Evolutionary conservation across 257 asterid genomes (phyloP).

Genomic region (Avicennia marina): DNA sequence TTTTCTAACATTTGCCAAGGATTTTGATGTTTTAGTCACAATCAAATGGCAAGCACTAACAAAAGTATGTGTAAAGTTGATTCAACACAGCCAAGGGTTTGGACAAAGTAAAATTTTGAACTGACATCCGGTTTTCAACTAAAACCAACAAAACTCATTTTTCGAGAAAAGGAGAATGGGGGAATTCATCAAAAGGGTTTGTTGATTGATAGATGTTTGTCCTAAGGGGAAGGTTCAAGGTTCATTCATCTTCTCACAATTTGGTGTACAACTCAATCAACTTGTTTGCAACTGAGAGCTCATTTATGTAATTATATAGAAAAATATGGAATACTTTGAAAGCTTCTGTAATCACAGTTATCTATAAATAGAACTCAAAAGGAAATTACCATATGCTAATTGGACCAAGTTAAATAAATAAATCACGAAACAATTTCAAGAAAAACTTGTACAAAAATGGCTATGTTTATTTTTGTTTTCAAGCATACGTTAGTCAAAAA

Average conservation of each 20-base stretch:
- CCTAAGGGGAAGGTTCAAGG: slow-evolving; percentile 17
- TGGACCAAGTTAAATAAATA: too few relatives aligned
- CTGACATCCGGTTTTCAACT: slow-evolving; percentile 18
- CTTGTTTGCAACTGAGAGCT: too few relatives aligned
- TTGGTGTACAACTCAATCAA: neutral
- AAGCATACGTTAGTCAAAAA: too few relatives aligned
- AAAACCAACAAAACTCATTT: slow-evolving; percentile 14
- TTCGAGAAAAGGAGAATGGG: neutral
- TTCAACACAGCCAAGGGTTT: neutral
- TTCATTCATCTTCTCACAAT: slow-evolving; percentile 11
- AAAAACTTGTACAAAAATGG: too few relatives aligned
- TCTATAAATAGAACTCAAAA: too few relatives aligned
- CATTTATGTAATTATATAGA: neutral
- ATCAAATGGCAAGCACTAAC: slow-evolving; percentile 4
- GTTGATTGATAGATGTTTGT: slow-evolving; percentile 11
- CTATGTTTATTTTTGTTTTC: too few relatives aligned
- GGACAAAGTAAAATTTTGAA: slow-evolving; percentile 11
- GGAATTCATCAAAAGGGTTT: neutral
- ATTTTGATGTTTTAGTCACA: slow-evolving; percentile 7
- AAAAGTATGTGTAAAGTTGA: neutral
- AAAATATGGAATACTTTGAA: neutral
- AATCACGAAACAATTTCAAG: too few relatives aligned
- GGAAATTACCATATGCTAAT: too few relatives aligned
- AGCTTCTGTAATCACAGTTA: too few relatives aligned
- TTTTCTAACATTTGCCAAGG: neutral